A percentile compares a stretch with the other conserved stretches of the same genome.
These are phyloP conservation scores for Cystofilobasidium bisporidii DNA, from an alignment of 768 basidiomycete genomes.

Conservation along the genomic window DNA sequence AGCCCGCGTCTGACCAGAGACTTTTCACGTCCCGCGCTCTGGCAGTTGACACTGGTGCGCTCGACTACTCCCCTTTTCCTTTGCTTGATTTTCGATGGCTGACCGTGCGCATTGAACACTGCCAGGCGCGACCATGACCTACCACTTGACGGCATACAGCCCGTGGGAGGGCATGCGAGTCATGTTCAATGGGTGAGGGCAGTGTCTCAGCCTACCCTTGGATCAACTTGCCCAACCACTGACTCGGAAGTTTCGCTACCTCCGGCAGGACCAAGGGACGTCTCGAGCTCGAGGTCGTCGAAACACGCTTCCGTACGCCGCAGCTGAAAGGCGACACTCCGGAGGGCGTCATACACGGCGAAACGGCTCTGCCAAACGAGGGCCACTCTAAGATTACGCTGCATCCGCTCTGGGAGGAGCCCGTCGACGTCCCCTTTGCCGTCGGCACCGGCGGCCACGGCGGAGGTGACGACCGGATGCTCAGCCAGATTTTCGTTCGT, in stretches of 20 bases:
- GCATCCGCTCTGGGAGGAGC: constrained; percentile 45
- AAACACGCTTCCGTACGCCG: constrained; percentile 42
- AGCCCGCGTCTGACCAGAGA: no score
- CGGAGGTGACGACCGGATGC: constrained; percentile 47
- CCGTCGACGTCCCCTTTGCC: constrained; percentile 43
- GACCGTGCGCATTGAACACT: no score
- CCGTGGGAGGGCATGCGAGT: constrained; percentile 41
- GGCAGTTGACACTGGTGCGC: no score
- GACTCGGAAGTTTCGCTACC: no score
- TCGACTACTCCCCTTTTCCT: no score
- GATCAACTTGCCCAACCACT: no score
- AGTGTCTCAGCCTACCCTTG: no score
- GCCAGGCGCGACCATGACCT: constrained; percentile 47
- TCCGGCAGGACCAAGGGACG: constrained; percentile 45
- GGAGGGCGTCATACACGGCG: constrained; percentile 36
- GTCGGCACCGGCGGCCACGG: constrained; percentile 46
- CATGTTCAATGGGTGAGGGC: no score
- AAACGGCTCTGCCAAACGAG: constrained; percentile 42
- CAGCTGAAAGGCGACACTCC: constrained; percentile 26
- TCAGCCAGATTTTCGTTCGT: constrained; percentile 44
- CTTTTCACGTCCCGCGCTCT: no score
- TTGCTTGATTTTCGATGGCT: no score
- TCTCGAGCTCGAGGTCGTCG: constrained; percentile 49
- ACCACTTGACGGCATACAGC: constrained; percentile 46
- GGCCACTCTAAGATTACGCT: constrained; percentile 45